Percentiles rank a stretch among this genome's conserved stretches.
Conservation (phyloP, 2,329 filamentous ascomycete genomes). For the Pyricularia pennisetigena region DNA sequence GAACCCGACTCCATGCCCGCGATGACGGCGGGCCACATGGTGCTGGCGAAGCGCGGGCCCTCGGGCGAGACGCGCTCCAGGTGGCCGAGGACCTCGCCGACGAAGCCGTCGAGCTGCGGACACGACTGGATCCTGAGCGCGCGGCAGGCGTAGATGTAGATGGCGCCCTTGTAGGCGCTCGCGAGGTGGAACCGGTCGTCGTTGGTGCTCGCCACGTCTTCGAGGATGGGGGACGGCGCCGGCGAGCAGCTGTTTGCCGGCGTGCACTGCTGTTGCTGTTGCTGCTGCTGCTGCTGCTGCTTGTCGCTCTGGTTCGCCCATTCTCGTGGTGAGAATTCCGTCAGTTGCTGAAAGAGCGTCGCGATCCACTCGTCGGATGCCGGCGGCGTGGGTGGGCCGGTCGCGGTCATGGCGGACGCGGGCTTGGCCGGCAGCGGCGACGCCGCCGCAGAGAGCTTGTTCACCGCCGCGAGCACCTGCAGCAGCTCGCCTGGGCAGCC, state of each 20-base stretch:
- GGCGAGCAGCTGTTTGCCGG: background rate
- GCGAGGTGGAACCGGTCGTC: background rate
- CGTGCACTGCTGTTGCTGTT: background rate
- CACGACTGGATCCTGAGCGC: background rate
- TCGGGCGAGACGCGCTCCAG: background rate
- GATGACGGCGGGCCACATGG: background rate
- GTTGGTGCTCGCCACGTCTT: background rate
- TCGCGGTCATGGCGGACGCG: background rate
- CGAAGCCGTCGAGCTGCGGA: background rate
- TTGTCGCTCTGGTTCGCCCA: background rate
- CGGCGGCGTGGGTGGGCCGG: background rate
- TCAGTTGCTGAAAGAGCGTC: background rate
- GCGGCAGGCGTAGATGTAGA: background rate
- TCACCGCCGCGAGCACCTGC: background rate
- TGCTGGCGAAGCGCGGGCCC: background rate
- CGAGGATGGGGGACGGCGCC: background rate
- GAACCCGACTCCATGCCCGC: background rate
- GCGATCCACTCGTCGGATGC: background rate
- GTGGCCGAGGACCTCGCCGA: background rate
- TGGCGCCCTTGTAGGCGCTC: background rate
- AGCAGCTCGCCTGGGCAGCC: background rate
- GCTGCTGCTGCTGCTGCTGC: background rate
- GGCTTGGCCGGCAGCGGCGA: background rate
- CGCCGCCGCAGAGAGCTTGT: background rate
- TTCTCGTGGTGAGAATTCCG: background rate